Evolutionary conservation across 768 basidiomycete genomes (phyloP).

Genomic region (Mycena epipterygia): DNA sequence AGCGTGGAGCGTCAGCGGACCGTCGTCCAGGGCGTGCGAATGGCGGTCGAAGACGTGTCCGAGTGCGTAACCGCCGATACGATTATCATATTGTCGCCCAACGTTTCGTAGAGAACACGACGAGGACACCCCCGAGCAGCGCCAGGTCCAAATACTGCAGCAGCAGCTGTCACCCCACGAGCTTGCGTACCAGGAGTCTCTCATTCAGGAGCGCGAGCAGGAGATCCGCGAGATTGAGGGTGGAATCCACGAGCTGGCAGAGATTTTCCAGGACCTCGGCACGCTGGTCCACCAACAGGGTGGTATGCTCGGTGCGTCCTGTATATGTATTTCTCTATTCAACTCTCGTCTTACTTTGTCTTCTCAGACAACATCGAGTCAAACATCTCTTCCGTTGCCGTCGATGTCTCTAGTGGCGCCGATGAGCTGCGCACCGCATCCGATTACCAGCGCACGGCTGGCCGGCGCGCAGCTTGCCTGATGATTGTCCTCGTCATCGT

Average conservation of each 20-base stretch:
- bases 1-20: conserved; percentile 92
- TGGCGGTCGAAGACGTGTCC: conserved; percentile 82
- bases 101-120: conserved; percentile 35
- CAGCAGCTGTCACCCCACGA: conserved; percentile 87
- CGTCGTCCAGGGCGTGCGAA: conserved; percentile 88
- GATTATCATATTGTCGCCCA: background rate
- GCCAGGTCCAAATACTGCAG: conserved; percentile 79
- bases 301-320: conserved; percentile 86
- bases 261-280: conserved; percentile 97
- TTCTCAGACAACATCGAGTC: conserved; percentile 93
- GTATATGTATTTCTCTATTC: background rate
- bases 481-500: conserved; percentile 91
- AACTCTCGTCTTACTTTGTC: background rate
- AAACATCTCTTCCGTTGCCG: conserved; percentile 91
- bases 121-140: conserved; percentile 67
- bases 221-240: conserved; percentile 98
- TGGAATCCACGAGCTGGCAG: conserved; percentile 95
- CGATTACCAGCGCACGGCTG: conserved; percentile 95
- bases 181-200: conserved; percentile 94
- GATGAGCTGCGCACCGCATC: conserved; percentile 91
- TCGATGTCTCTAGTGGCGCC: conserved; percentile 86
- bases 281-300: conserved; percentile 96
- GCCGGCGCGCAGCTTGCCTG: conserved; percentile 89
- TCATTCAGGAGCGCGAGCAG: conserved; percentile 94
- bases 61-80: background rate